Base-by-base conservation (phyloP, 306 rosid species). In the Castanopsis chinensis region DNA sequence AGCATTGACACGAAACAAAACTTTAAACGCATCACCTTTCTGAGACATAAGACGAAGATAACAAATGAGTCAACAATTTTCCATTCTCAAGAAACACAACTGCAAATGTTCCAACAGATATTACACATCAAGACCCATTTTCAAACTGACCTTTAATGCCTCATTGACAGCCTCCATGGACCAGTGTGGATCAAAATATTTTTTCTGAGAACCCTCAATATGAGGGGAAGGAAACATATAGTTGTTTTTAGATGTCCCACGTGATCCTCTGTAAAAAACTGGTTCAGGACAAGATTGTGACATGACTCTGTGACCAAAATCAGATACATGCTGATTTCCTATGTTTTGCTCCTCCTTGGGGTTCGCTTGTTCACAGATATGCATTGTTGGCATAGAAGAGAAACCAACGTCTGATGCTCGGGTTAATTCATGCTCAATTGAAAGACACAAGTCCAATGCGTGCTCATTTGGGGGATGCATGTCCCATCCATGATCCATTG, bases 1-100 rank as follows among this genome's bases (percentile, higher is more conserved):
- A 21, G 92, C 96, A 83, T 95, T 95, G 84, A 95, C 96, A 60
- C 57, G 91, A 78, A 95, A 90, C 71, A 83, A 77, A 82, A 97
- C 93, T 88, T 82, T 95, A 58, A 89, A 91, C 78, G 79, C 84
- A 78, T 83, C 90, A 52, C 97, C 97, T 76, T 78, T 91, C 99
- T 95, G 95, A 88, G 81, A 85, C 61, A 82, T 25, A 74, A 70
- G 53, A 76, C 45, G 11, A 83, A 58, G 75, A 5, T 5, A 83
- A 68, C 53, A 79, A 69, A 79, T 10, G 25, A 55, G 28, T 78
- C 71, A 14, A 28, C 3, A 13, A 52, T 30, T 53, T 53, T 51
- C 76, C 18, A 60, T 55, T 60, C 64, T 70, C 59, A 49, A 45
- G 60, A 63, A 76, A 43, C 55, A 73, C 10, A 49, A 0, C 51